Conservation (phyloP, 2,329 filamentous ascomycete genomes). For the Xylariaceae sp. region DNA sequence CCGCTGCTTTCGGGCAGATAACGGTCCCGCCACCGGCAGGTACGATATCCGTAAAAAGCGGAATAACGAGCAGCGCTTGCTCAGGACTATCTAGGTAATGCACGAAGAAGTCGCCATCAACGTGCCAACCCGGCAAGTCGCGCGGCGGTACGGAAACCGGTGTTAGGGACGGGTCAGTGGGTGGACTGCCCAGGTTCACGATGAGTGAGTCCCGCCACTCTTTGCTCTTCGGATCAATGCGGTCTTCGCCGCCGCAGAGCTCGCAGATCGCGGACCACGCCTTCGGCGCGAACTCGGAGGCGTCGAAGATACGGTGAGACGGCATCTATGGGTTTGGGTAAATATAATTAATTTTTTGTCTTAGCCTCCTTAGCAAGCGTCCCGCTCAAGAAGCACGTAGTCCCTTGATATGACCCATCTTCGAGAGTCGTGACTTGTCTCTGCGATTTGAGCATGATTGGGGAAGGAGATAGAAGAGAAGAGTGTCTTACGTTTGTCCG, state of each 20-base stretch:
- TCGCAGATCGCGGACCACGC: conserved; percentile 65
- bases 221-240: conserved; percentile 44
- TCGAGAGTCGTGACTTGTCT: not conserved
- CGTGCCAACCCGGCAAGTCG: conserved; percentile 59
- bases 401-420: no score
- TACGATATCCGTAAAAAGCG: conserved; percentile 61
- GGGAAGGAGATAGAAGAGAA: not conserved
- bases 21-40: conserved; percentile 60
- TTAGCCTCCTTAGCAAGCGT: no score
- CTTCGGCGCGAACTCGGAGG: conserved; percentile 55
- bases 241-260: conserved; percentile 60
- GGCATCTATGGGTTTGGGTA: conserved; percentile 42
- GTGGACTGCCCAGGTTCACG: conserved; percentile 61
- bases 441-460: not conserved
- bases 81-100: conserved; percentile 69
- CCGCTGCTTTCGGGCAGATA: conserved; percentile 58
- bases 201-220: conserved; percentile 66
- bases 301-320: conserved; percentile 50
- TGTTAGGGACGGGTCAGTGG: no score
- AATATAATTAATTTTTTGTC: not conserved
- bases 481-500: conserved; percentile 47
- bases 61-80: conserved; percentile 65
- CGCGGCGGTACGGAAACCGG: conserved; percentile 49
- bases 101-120: conserved; percentile 69
- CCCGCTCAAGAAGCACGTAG: no score